Evolutionary conservation across 2,329 filamentous ascomycete genomes (phyloP).

Genomic region (Claviceps arundinis): DNA sequence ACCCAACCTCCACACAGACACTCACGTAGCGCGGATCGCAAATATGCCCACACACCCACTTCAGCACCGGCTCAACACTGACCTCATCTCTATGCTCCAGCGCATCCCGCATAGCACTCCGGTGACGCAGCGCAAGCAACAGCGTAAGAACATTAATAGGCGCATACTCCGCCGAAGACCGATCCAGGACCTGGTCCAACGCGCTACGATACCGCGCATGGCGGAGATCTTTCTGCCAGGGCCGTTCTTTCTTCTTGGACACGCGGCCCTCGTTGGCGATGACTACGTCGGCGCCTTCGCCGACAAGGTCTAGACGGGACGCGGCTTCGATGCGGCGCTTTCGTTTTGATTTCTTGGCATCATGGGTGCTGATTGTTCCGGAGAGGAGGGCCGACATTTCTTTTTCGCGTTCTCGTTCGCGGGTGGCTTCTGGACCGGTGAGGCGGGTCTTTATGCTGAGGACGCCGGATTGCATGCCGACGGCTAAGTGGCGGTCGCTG

Average conservation of each 20-base stretch:
- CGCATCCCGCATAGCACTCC: conserved; percentile 69
- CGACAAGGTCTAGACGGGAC: conserved; percentile 60
- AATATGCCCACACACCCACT: conserved; percentile 72
- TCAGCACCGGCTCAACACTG: conserved; percentile 67
- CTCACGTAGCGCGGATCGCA: conserved; percentile 69
- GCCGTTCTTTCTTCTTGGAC: conserved; percentile 46
- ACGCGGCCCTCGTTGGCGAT: conserved; percentile 55
- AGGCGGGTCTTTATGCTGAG: conserved; percentile 82
- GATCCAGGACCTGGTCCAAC: conserved; percentile 63
- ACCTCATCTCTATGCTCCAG: conserved; percentile 70
- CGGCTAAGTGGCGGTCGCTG: conserved; percentile 86
- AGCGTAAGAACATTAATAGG: conserved; percentile 58
- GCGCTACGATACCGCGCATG: conserved; percentile 65
- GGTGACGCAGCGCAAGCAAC: conserved; percentile 73
- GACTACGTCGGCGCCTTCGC: conserved; percentile 76
- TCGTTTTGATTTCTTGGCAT: conserved; percentile 56
- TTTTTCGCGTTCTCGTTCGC: conserved; percentile 63
- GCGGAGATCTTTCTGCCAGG: conserved; percentile 73
- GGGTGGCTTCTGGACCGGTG: conserved; percentile 65
- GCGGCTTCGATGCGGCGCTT: conserved; percentile 39
- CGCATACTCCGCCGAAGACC: conserved; percentile 36
- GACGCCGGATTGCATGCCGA: conserved; percentile 90
- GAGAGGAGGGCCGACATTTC: conserved; percentile 74
- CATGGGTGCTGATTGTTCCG: conserved; percentile 66
- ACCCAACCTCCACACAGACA: conserved; percentile 69